These are phyloP conservation scores for Fusarium sp. DNA, from an alignment of 2,329 filamentous ascomycete genomes.

Conservation along the genomic window DNA sequence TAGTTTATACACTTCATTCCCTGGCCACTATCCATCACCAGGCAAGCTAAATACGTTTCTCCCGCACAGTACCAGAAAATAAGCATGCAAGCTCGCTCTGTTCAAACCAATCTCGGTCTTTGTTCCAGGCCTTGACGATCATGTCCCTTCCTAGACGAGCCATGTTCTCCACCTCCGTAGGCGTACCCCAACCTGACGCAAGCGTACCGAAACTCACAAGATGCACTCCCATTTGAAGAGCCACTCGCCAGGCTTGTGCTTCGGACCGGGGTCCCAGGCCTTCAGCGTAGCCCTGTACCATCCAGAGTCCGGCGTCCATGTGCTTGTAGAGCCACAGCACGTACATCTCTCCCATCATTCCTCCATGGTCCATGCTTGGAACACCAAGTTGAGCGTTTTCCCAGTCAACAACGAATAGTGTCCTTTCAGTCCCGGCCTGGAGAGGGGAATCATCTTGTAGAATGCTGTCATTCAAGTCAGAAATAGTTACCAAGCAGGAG, in stretches of 20 bases:
- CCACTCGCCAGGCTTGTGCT: background rate
- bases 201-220: constrained; percentile 12
- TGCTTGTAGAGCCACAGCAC: background rate
- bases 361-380: constrained; percentile 5
- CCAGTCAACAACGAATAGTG: constrained; percentile 5
- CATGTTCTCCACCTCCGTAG: background rate
- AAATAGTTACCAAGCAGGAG: fast-evolving
- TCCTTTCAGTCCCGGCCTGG: background rate
- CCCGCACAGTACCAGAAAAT: constrained; percentile 35
- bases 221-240: constrained; percentile 10
- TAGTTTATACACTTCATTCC: no score
- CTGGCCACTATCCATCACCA: no score
- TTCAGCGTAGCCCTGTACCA: constrained; percentile 1
- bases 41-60: constrained; percentile 42
- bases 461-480: background rate
- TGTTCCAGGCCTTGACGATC: constrained; percentile 4
- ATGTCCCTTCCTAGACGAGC: constrained; percentile 2
- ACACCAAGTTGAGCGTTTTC: constrained; percentile 4
- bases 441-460: background rate
- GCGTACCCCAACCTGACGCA: background rate
- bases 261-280: background rate
- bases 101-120: constrained; percentile 4
- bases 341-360: constrained; percentile 16
- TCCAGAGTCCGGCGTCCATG: background rate
- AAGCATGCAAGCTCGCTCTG: constrained; percentile 5